A percentile compares a stretch with the other conserved stretches of the same genome.
Evolutionary conservation across 1,284 basidiomycete genomes (phyloP).

Genomic region (Leucoagaricus sp.): DNA sequence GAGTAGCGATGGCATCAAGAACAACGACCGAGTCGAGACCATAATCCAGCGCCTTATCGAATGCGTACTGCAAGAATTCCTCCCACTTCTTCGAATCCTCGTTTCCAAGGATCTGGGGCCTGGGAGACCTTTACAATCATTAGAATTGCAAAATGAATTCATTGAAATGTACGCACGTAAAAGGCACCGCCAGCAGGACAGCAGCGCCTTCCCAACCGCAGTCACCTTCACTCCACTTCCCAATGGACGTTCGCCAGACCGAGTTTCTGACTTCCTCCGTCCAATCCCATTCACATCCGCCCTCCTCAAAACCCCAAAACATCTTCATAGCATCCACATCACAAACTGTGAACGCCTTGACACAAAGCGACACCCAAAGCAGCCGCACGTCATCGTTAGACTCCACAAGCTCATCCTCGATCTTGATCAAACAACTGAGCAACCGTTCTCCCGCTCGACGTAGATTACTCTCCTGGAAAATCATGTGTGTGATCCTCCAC

Average conservation of each 20-base stretch:
- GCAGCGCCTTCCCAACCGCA: conserved; percentile 54
- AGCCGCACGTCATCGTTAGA: conserved; percentile 44
- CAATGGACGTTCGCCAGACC: conserved; percentile 57
- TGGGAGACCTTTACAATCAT: conserved; percentile 2
- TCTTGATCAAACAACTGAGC: conserved; percentile 47
- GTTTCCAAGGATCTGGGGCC: conserved; percentile 43
- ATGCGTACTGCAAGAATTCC: conserved; percentile 48
- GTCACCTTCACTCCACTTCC: conserved; percentile 50
- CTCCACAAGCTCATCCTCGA: conserved; percentile 49
- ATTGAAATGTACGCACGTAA: conserved; percentile 44
- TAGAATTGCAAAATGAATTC: not conserved
- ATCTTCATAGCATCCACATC: conserved; percentile 44
- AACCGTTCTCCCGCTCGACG: conserved; percentile 45
- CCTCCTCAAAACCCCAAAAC: conserved; percentile 53
- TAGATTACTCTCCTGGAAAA: conserved; percentile 45
- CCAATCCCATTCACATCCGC: conserved; percentile 41
- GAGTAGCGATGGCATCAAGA: conserved; percentile 53
- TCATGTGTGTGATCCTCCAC: conserved; percentile 47
- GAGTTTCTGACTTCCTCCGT: conserved; percentile 35
- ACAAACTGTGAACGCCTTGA: conserved; percentile 48
- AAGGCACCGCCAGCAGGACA: conserved; percentile 62
- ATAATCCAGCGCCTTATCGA: conserved; percentile 57
- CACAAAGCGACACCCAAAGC: conserved; percentile 62
- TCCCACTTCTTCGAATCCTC: conserved; percentile 63
- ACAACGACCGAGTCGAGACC: conserved; percentile 53